Evolutionary conservation across 768 basidiomycete genomes (phyloP), one percentile per base, ranked within the genome.

Genomic region (Tubosaeta brunneosetosa): DNA sequence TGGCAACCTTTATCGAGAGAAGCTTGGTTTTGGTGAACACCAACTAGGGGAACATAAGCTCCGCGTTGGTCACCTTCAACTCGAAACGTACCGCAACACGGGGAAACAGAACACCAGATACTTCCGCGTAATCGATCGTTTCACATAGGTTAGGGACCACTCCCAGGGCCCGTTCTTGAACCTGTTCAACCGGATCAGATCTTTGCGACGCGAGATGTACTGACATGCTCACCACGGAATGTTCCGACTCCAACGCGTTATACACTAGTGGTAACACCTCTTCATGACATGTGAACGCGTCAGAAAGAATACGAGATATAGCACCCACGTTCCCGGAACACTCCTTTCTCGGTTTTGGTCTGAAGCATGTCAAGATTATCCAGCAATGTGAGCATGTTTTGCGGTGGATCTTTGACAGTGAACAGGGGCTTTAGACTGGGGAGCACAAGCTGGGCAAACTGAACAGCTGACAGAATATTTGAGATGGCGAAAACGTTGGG

Each of bases 231-330:
- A 91, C 89, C 49, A 85, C 71, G 1, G 88, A 81, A 71, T 97
- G 93, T 46, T 98, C 97, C n/a, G 91, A 90, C 56, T 97, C 97
- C 45, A 99, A 75, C 1, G 97, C 93, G 65, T 91, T 91, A 66
- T 99, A 99, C 16, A 99, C 89, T 36, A 99, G 77, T 0, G 94
- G 92, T 56, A 99, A 77, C n/a, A 99, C 91, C 74, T 93, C 95
- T 97, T 64, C 13, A 43, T 29, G 6, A 33, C 33, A 27, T 4
- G 44, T 63, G 44, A 62, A 51, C 25, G n/a, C 8, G 22, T 12
- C n/a, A 27, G 33, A 16, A 25, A 47, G 43, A 40, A 48, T 14
- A 14, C 12, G 14, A 38, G 42, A 32, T 16, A 2, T 25, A 32
- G 44, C 3, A 77, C 88, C 63, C 57, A 97, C 94, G 88, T 69